Conservation (phyloP, 768 basidiomycete genomes). For the Pleurotus sapidus region DNA sequence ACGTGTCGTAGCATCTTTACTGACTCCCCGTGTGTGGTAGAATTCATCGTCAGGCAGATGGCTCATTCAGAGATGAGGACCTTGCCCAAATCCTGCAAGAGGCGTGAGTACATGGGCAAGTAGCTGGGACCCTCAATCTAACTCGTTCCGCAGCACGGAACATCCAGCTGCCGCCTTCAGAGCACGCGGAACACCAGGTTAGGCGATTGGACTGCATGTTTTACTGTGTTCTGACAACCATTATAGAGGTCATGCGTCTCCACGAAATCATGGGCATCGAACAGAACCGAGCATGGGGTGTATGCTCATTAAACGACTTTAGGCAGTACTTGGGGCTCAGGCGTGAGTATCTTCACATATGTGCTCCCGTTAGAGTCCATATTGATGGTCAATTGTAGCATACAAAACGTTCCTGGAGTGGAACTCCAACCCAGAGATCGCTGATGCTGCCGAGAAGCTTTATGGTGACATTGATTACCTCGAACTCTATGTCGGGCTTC, state of each 20-base stretch:
- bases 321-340: constrained; percentile 77
- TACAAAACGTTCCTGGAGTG: constrained; percentile 75
- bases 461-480: constrained; percentile 76
- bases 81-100: constrained; percentile 65
- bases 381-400: constrained; percentile 33
- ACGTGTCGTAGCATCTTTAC: neutral
- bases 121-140: neutral
- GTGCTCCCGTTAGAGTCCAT: neutral
- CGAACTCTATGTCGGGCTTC: constrained; percentile 79
- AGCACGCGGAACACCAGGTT: constrained; percentile 70
- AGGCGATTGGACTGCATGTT: neutral
- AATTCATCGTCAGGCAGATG: constrained; percentile 56
- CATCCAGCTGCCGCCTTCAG: constrained; percentile 72
- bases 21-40: constrained; percentile 26
- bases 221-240: neutral
- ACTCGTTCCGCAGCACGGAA: constrained; percentile 47
- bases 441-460: constrained; percentile 69
- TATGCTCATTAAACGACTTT: constrained; percentile 84
- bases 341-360: constrained; percentile 35
- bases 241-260: constrained; percentile 57
- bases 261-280: constrained; percentile 87
- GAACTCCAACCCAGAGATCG: constrained; percentile 72
- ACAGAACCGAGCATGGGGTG: constrained; percentile 73
- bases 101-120: constrained; percentile 45
- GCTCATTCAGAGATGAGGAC: constrained; percentile 65